These are phyloP conservation scores for Jaltomata sinuosa DNA, from an alignment of 257 asterid genomes.

Conservation along the genomic window DNA sequence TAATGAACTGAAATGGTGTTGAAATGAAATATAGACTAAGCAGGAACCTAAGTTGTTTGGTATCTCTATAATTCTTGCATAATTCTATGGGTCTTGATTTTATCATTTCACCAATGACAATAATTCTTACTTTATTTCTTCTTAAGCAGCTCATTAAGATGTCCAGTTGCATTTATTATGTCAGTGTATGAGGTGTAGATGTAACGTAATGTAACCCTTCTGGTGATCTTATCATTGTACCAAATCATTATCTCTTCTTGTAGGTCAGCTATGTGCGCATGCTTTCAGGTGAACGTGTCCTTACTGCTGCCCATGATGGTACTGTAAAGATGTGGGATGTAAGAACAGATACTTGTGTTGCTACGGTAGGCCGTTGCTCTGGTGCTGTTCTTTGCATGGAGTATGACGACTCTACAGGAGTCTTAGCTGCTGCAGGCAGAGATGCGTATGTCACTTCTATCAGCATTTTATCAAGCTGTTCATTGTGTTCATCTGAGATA, in stretches of 20 bases:
- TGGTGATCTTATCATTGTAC: not conserved
- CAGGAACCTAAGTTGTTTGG: not conserved
- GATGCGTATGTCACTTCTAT: slow-evolving; percentile 54
- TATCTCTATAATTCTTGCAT: not conserved
- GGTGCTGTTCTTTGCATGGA: slow-evolving; percentile 95
- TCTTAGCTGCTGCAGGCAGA: slow-evolving; percentile 94
- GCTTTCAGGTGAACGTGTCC: slow-evolving; percentile 98
- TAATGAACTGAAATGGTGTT: not conserved
- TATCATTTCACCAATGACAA: not conserved
- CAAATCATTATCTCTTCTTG: slow-evolving; percentile 1
- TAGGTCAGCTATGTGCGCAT: slow-evolving; percentile 86
- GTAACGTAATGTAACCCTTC: not conserved
- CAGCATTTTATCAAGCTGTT: not conserved
- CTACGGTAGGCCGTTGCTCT: slow-evolving; percentile 88
- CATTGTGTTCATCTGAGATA: not conserved
- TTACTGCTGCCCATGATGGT: slow-evolving; percentile 96
- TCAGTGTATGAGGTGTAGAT: not conserved
- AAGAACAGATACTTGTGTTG: slow-evolving; percentile 95
- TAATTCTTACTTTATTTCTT: not conserved
- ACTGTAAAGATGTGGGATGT: slow-evolving; percentile 99
- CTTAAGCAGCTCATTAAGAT: not conserved
- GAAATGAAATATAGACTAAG: not conserved
- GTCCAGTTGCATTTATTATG: not conserved
- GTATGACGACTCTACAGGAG: slow-evolving; percentile 83
- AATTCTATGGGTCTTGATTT: not conserved